Base-by-base conservation (phyloP, 257 asterid genomes). In the Thymus mandschuricus region DNA sequence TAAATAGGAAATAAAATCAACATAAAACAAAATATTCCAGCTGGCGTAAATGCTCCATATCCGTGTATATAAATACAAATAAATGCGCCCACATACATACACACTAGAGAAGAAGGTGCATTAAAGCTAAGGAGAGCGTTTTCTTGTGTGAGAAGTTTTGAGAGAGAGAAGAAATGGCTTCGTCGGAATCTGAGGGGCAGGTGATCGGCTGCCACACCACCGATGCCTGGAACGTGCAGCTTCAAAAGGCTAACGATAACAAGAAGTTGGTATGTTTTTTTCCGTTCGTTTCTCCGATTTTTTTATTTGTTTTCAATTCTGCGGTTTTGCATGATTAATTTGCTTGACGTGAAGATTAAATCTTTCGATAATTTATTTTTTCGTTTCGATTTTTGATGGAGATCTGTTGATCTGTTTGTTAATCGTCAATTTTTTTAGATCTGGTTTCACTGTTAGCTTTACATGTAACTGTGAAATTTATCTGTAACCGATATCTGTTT, bases 191-290 rank as follows among this genome's bases (percentile, higher is more conserved):
- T 34, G 98, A 87, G 62, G 97, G 96, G 75, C 95, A 83, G 28
- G 97, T 90, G 46, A 82, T 92, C 64, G 72, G 83, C 74, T 89
- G 96, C 86, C 98, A 90, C 80, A 82, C 81, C 69, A 11, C 81
- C 12, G 92, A 84, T 13, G 83, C 81, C 30, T 92, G 98, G 98
- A 77, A 57, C 72, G 86, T 84, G 3, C 95, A 86, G 74, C 81
- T 92, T 69, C 78, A 83, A 81, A 90, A 86, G 73, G 97, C 96
- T 29, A 90, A 83, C 40, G 82, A 82, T 31, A 69, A 77, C 71
- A 76, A 87, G 29, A 87, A 82, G 68, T 85, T 90, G 91, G 96
- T 92, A 79, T 6, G 44, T 6, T 35, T n/a, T 11, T 40, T 0
- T 10, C 10, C n/a, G n/a, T 67, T 10, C 67, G 8, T 51, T 2